A percentile compares a stretch with the other conserved stretches of the same genome.
These are phyloP conservation scores for Nakazawaea siamensis DNA, from an alignment of 805 yeast genomes.

Conservation along the genomic window DNA sequence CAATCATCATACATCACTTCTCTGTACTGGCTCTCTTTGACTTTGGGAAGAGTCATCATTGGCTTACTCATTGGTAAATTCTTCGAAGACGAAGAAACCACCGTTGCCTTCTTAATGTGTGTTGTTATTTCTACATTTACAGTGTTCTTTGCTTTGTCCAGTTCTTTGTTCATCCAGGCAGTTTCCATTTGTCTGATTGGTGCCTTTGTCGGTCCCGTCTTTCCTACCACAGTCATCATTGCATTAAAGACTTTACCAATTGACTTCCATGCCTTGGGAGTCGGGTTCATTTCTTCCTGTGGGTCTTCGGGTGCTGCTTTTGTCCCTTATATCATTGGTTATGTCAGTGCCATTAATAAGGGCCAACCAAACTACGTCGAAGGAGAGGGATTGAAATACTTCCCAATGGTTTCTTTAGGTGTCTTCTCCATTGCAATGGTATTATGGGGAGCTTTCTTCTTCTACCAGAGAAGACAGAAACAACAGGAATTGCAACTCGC, in stretches of 20 bases:
- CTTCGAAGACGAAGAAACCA: constrained; percentile 27
- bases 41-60: constrained; percentile 35
- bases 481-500: constrained; percentile 1
- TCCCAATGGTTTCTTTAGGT: constrained; percentile 18
- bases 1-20: constrained; percentile 40
- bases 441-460: constrained; percentile 21
- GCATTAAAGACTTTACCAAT: constrained; percentile 57
- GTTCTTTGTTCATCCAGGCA: constrained; percentile 20
- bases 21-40: constrained; percentile 42
- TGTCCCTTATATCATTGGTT: constrained; percentile 60
- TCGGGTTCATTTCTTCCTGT: constrained; percentile 68
- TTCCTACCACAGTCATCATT: constrained; percentile 64
- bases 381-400: constrained; percentile 25
- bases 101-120: constrained; percentile 34
- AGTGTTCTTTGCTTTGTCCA: constrained; percentile 22
- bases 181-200: constrained; percentile 34
- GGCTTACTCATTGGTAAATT: constrained; percentile 41
- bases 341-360: constrained; percentile 21
- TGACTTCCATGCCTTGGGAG: constrained; percentile 52
- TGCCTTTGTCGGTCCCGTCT: constrained; percentile 43
- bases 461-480: constrained; percentile 10
- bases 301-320: constrained; percentile 81
- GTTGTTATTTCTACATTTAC: constrained; percentile 25
- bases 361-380: constrained; percentile 12
- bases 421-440: constrained; percentile 17